phyloP scores from a whole-genome alignment of 129 eudicot genomes.

The Arctium minus region DNA sequence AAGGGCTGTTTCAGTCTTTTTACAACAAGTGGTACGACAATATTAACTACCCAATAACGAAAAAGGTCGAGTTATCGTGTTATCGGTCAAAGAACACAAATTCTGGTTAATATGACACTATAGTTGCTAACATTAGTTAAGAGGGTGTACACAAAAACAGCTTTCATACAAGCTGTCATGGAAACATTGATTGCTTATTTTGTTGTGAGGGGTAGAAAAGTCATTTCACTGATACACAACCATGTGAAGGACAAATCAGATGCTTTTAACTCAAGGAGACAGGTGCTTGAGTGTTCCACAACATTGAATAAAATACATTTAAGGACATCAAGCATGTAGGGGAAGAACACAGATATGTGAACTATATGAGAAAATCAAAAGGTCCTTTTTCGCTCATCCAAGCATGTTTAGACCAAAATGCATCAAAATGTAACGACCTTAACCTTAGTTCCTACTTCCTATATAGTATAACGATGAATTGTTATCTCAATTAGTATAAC shows the following conservation, averaged over 20 bases:
- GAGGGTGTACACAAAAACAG: slow-evolving; percentile 26
- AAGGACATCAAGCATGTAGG: slow-evolving; percentile 14
- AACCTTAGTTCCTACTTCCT: not conserved
- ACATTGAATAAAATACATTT: slow-evolving; percentile 12
- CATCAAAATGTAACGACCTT: not conserved
- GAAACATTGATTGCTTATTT: slow-evolving; percentile 17
- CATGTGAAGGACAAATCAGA: slow-evolving; percentile 33
- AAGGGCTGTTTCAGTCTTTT: slow-evolving; percentile 13
- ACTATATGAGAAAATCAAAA: slow-evolving; percentile 4
- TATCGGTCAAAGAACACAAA: not conserved
- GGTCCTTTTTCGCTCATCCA: not conserved
- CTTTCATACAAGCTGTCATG: slow-evolving; percentile 33
- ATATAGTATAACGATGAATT: not conserved
- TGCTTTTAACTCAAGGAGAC: not conserved
- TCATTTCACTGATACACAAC: slow-evolving; percentile 23
- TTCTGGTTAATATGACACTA: not conserved
- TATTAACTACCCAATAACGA: not conserved
- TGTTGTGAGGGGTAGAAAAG: slow-evolving; percentile 22
- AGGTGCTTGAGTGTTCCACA: slow-evolving; percentile 3
- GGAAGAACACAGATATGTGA: not conserved
- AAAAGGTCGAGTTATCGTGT: not conserved
- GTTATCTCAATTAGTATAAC: not conserved
- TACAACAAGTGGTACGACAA: not conserved
- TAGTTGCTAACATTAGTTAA: slow-evolving; percentile 1
- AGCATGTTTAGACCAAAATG: not conserved